Evolutionary conservation across 441 rosid species (phyloP), one percentile per base, ranked within the genome.

Genomic region (Populus hybrid): DNA sequence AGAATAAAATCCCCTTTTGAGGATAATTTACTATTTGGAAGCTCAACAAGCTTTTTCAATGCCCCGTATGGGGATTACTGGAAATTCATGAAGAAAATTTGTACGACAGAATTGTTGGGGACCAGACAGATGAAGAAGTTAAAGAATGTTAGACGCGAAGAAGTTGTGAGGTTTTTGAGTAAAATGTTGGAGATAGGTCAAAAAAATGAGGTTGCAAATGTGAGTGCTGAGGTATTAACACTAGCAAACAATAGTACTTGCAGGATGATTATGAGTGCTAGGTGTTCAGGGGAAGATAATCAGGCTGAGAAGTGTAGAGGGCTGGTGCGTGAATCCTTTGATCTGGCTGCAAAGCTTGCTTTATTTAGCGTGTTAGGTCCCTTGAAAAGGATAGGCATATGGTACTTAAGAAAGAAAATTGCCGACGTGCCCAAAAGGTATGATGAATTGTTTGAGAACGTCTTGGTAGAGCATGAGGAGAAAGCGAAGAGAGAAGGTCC

Each of bases 31-130:
- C 69, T 78, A 21, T 83, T 80, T 45, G 88, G 86, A 16, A 72
- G 80, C 16, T 68, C 74, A 23, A 23, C 70, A 5, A 81, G 90
- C 10, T 83, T 89, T 31, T 9, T 71, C 72, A 56, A 84, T 42
- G 83, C 85, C 9, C 85, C 83, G n/a, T 86, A 88, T 67, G 89
- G 85, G 59, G 84, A 83, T 18, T 86, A 84, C 75, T 86, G 90
- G 90, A 83, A 68, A 75, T 85, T 86, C 83, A 79, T 89, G 90
- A 87, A 82, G 79, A 86, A 87, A 63, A 68, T 86, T 1, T 83
- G 81, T 76, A 79, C 82, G 72, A 82, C 78, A 14, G 78, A 85
- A 4, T 76, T 87, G 66, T 86, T 85, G 1, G 83, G 79, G 0
- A 10, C 75, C 3, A 78, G 66, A 7, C 84, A 79, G 45, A 81